These are phyloP conservation scores for grape (Vitis vinifera) DNA, from an alignment of 164 flowering plant genomes.

Conservation along the genomic window DNA sequence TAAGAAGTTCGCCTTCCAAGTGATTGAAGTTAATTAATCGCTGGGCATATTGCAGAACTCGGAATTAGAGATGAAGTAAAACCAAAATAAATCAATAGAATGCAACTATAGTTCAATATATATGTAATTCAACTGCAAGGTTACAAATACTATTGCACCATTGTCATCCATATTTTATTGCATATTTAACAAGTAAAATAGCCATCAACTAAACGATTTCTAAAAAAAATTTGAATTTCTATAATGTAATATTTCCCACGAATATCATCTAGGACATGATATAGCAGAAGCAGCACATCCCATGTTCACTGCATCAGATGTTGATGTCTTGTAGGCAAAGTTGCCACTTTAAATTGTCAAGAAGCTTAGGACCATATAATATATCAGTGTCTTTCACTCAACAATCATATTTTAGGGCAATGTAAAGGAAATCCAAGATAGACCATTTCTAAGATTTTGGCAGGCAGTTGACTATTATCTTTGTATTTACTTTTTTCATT, in stretches of 20 bases:
- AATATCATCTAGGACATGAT: too few relatives aligned
- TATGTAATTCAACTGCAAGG: neutral
- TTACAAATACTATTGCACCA: neutral
- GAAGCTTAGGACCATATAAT: neutral
- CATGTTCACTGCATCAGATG: neutral
- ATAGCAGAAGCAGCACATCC: too few relatives aligned
- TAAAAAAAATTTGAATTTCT: neutral
- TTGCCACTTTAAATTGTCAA: neutral
- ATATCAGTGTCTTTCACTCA: neutral
- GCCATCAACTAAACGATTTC: neutral
- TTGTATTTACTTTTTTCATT: neutral
- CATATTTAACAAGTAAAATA: too few relatives aligned
- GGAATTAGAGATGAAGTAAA: neutral
- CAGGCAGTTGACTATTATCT: neutral
- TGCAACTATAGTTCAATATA: too few relatives aligned
- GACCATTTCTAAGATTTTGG: neutral
- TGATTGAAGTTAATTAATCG: too few relatives aligned
- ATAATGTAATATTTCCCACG: too few relatives aligned
- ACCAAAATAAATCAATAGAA: neutral
- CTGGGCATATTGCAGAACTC: neutral
- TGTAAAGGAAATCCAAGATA: neutral
- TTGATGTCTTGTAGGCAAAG: neutral
- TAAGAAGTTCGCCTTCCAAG: too few relatives aligned
- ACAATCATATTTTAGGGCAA: neutral
- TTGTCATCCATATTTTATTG: too few relatives aligned